phyloP scores from a whole-genome alignment of 1,284 basidiomycete species.

The Cutaneotrichosporon daszewskae region DNA sequence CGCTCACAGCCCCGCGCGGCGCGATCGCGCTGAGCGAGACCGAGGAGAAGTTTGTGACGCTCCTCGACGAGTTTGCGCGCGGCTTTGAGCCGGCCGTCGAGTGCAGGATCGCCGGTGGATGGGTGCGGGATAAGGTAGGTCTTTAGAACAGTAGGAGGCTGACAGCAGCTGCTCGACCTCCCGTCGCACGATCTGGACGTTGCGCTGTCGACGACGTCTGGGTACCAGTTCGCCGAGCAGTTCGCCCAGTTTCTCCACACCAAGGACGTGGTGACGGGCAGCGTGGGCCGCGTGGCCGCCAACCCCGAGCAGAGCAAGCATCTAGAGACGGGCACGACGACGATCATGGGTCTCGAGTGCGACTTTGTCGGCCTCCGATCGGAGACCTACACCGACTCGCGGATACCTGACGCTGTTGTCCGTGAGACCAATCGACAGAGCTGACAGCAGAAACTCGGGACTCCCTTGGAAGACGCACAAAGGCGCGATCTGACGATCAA shows the following conservation, averaged over 20 bases:
- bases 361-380: constrained; percentile 93
- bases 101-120: constrained; percentile 88
- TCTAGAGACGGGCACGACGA: constrained; percentile 90
- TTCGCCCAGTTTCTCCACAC: constrained; percentile 64
- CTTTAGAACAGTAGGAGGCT: not conserved
- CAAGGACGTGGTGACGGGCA: constrained; percentile 55
- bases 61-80: constrained; percentile 40
- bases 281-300: constrained; percentile 72
- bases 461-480: constrained; percentile 84
- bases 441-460: constrained; percentile 72
- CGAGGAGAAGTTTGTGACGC: constrained; percentile 35
- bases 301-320: constrained; percentile 99
- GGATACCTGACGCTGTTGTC: constrained; percentile 84
- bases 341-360: constrained; percentile 73
- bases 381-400: constrained; percentile 83
- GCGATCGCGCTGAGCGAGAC: constrained; percentile 12
- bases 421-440: constrained; percentile 46
- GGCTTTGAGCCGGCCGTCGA: constrained; percentile 49
- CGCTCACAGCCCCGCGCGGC: constrained; percentile 8
- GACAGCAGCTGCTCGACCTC: constrained; percentile 66
- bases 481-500: constrained; percentile 95
- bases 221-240: constrained; percentile 77
- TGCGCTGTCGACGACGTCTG: constrained; percentile 83
- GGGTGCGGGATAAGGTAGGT: constrained; percentile 93
- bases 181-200: constrained; percentile 92